Evolutionary conservation across 331 rosid genomes (phyloP).

Genomic region (Pyrus hybrid): DNA sequence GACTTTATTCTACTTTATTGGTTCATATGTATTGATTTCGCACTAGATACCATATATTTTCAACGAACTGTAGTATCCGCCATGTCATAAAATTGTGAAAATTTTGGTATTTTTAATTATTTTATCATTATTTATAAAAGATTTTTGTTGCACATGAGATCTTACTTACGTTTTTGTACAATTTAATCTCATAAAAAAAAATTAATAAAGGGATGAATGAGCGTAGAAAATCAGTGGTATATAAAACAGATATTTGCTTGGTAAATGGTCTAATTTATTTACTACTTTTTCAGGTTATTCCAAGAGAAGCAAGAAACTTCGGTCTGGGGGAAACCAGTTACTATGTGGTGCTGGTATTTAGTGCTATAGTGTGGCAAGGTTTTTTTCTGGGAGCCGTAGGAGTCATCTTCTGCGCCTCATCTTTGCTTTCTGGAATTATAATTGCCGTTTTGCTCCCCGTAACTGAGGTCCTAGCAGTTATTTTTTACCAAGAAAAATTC

Average conservation of each 20-base stretch:
- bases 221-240: background rate
- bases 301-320: conserved; percentile 49
- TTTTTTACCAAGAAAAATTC: conserved; percentile 55
- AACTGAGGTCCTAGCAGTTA: conserved; percentile 50
- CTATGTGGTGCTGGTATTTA: conserved; percentile 39
- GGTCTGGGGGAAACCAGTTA: conserved; percentile 42
- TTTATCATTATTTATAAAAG: too few relatives aligned
- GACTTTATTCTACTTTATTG: background rate
- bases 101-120: background rate
- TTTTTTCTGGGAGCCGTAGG: conserved; percentile 71
- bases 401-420: conserved; percentile 50
- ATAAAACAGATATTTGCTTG: background rate
- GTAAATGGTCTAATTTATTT: background rate
- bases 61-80: background rate
- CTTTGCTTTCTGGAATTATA: conserved; percentile 49
- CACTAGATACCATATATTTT: too few relatives aligned
- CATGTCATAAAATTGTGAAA: background rate
- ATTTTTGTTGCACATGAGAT: background rate
- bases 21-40: background rate
- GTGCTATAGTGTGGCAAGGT: conserved; percentile 55
- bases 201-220: too few relatives aligned
- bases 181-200: background rate
- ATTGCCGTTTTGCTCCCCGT: conserved; percentile 44
- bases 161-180: background rate
- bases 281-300: conserved; percentile 33